Percentiles rank a stretch among this genome's conserved stretches.
These are phyloP conservation scores for Myrica gale DNA, from an alignment of 306 rosid genomes.

Conservation along the genomic window DNA sequence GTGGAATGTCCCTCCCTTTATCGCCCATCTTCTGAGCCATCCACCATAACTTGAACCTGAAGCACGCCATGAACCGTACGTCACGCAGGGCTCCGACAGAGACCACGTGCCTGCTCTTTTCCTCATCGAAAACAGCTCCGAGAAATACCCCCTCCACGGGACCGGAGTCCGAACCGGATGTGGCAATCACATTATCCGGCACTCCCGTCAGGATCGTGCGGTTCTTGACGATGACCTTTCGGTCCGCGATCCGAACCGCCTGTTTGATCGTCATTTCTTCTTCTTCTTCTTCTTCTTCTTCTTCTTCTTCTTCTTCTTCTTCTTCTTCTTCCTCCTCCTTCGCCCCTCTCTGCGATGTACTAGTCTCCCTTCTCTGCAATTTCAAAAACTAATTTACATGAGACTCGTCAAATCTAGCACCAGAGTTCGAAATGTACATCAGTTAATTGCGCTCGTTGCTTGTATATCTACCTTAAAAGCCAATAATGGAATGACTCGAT, in stretches of 20 bases:
- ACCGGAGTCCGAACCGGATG: constrained; percentile 54
- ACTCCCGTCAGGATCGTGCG: constrained; percentile 69
- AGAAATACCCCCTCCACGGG: constrained; percentile 68
- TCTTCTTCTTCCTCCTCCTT: constrained; percentile 6
- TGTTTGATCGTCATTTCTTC: constrained; percentile 72
- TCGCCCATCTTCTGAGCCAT: constrained; percentile 95
- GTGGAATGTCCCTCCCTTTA: constrained; percentile 63
- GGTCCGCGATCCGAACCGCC: constrained; percentile 53
- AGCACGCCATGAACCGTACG: constrained; percentile 74
- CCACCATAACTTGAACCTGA: constrained; percentile 96
- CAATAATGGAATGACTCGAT: constrained; percentile 18
- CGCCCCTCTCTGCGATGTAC: background rate
- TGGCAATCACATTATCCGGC: constrained; percentile 62
- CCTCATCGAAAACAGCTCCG: constrained; percentile 50
- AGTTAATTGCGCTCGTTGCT: background rate
- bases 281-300: constrained; percentile 3
- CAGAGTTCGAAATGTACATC: background rate
- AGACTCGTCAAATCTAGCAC: background rate
- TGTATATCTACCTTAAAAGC: constrained; percentile 51
- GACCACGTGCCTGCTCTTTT: constrained; percentile 64
- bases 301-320: too few species aligned
- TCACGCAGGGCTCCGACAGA: constrained; percentile 50
- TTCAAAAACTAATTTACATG: background rate
- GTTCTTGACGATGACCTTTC: constrained; percentile 61
- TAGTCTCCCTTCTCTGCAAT: constrained; percentile 35